These are phyloP conservation scores for Zopfochytrium polystomum DNA, from an alignment of 371 early-diverging fungal species.

Conservation along the genomic window DNA sequence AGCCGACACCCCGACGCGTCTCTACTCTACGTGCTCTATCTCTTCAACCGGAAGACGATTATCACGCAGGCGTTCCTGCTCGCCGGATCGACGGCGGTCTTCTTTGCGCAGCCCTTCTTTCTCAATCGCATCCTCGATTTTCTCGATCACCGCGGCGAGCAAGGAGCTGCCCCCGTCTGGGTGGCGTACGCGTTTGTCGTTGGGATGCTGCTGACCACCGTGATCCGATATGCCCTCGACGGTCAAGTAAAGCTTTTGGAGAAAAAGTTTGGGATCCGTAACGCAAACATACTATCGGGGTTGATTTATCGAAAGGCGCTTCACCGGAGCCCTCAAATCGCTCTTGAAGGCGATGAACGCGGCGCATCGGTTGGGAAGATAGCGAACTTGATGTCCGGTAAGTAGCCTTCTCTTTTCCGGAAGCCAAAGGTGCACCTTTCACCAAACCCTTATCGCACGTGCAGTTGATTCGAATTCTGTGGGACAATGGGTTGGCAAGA, in stretches of 20 bases:
- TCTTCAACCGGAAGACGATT: constrained; percentile 5
- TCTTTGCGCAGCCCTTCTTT: constrained; percentile 36
- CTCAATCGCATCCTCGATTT: constrained; percentile 32
- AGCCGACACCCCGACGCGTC: constrained; percentile 2
- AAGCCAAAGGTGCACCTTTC: no score
- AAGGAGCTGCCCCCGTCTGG: constrained; percentile 12
- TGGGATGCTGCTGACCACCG: constrained; percentile 22
- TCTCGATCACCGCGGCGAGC: constrained; percentile 17
- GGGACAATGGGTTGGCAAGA: constrained; percentile 15
- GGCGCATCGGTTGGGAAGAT: no score
- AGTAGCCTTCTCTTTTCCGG: not conserved
- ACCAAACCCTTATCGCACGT: not conserved
- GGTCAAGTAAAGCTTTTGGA: constrained; percentile 42
- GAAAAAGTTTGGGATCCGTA: constrained; percentile 26
- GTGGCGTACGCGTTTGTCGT: constrained; percentile 38
- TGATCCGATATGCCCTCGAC: constrained; percentile 16
- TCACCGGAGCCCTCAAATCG: constrained; percentile 7
- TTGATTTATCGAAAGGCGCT: constrained; percentile 39
- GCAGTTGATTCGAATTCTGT: constrained; percentile 14
- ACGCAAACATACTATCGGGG: constrained; percentile 32
- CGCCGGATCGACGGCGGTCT: constrained; percentile 20
- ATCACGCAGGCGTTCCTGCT: constrained; percentile 14
- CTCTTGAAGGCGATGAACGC: constrained; percentile 15
- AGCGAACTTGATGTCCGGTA: constrained; percentile 40
- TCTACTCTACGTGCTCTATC: constrained; percentile 18